A percentile compares a stretch with the other conserved stretches of the same genome.
phyloP scores from a whole-genome alignment of 345 rosid species.

The Murraya paniculata region DNA sequence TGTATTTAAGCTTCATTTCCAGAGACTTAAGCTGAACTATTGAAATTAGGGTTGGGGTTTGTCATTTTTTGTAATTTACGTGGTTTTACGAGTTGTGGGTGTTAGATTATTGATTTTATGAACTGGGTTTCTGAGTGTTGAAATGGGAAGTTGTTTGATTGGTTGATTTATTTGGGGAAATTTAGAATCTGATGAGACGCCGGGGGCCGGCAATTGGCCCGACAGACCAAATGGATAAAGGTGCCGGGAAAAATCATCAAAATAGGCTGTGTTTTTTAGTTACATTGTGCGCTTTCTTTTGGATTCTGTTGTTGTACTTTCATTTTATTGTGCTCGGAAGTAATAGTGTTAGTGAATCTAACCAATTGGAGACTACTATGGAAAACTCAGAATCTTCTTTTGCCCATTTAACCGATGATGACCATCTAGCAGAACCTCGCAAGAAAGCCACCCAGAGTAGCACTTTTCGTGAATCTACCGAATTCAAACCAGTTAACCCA shows the following conservation, averaged over 20 bases:
- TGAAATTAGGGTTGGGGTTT: neutral
- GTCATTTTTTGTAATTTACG: neutral
- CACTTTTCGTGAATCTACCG: conserved; percentile 32
- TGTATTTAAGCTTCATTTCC: neutral
- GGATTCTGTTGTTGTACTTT: conserved; percentile 65
- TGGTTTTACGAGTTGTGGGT: neutral
- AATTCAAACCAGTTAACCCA: conserved; percentile 8
- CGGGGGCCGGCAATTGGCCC: conserved; percentile 42
- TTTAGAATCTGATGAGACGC: conserved; percentile 56
- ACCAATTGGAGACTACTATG: conserved; percentile 29
- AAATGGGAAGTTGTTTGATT: conserved; percentile 7
- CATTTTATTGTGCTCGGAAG: conserved; percentile 58
- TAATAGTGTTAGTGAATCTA: conserved; percentile 31
- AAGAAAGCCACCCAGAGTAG: conserved; percentile 5
- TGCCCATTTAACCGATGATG: conserved; percentile 18
- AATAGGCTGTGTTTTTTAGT: conserved; percentile 54
- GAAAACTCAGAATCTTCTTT: conserved; percentile 24
- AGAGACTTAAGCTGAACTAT: neutral
- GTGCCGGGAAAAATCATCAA: conserved; percentile 48
- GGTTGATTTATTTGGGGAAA: conserved; percentile 1
- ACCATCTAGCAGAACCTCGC: conserved; percentile 5
- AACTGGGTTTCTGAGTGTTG: conserved; percentile 16
- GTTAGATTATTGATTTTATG: neutral
- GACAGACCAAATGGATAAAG: conserved; percentile 57
- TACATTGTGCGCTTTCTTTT: conserved; percentile 52